A percentile compares a stretch with the other conserved stretches of the same genome.
Evolutionary conservation across 306 rosid species (phyloP).

Genomic region (Hippophae tibetana): DNA sequence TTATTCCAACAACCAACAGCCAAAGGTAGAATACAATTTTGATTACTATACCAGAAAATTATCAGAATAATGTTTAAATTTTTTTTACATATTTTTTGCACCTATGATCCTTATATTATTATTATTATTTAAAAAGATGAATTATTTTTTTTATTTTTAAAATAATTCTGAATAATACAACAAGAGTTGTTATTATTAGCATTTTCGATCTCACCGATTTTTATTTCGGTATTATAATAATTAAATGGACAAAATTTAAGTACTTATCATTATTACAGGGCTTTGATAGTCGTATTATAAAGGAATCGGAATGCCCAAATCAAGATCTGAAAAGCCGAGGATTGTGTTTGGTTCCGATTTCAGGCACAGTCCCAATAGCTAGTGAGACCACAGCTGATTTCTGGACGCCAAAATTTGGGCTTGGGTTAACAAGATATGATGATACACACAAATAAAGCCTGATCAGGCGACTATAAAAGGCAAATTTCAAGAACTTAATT

Average conservation of each 20-base stretch:
- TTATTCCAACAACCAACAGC: constrained; percentile 30
- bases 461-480: too few species aligned
- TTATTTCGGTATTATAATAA: neutral
- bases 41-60: neutral
- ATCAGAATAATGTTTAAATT: too few species aligned
- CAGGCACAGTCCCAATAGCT: constrained; percentile 76
- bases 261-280: constrained; percentile 10
- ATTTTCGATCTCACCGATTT: too few species aligned
- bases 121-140: too few species aligned
- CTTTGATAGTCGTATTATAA: constrained; percentile 19
- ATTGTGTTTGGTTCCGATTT: constrained; percentile 77
- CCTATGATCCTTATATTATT: too few species aligned
- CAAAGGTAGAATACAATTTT: constrained; percentile 32
- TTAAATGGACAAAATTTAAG: neutral
- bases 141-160: too few species aligned
- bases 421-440: too few species aligned
- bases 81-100: too few species aligned
- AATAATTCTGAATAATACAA: too few species aligned
- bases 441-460: too few species aligned
- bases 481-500: too few species aligned
- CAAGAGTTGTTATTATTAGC: too few species aligned
- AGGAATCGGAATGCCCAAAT: constrained; percentile 30
- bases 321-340: constrained; percentile 82
- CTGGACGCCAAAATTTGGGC: constrained; percentile 78
- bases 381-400: constrained; percentile 59